Evolutionary conservation across 1,284 basidiomycete genomes (phyloP), one percentile per base, ranked within the genome.

Genomic region (Ustilago trichophora): DNA sequence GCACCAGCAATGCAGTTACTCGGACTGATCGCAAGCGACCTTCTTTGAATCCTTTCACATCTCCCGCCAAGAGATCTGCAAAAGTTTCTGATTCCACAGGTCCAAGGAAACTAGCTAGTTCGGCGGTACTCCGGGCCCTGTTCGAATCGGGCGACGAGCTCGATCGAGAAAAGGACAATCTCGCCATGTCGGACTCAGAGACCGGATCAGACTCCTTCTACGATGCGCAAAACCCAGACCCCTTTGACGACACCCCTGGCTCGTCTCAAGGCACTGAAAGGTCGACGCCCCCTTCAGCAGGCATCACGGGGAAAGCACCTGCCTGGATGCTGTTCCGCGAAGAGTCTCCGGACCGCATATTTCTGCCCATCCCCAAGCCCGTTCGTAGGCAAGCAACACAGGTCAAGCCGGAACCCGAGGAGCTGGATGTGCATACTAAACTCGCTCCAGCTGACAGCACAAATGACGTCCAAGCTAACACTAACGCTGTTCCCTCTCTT

Each of bases 181-280:
- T 47, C 16, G 43, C 52, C 36, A 44, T 26, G 22, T 42, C 37
- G 4, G 47, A 47, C 15, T 43, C 60, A 4, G 49, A 48, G 10
- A 25, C 44, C 9, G 53, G 55, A 5, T 32, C 44, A 0, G 60
- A 53, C 22, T 40, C 37, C 0, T 55, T 47, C 15, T 27, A 55
- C 25, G 38, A 51, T 34, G 26, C 36, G 9, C n/a, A 32, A 16
- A 13, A 18, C 11, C 12, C 9, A 3, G 41, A 45, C 6, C 9
- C 34, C 6, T 31, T 31, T 7, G 21, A 13, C 11, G 53, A 52
- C 15, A 52, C 49, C 5, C 48, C 53, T 1, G 11, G 18, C n/a
- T 63, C 60, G 11, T 52, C 44, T 4, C 35, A 38, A 16, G 25
- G 18, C 27, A 49, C 22, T n/a, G 27, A 27, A 12, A 16, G 18